Conservation (phyloP, 2,329 filamentous ascomycete species). For the Fusarium miscanthi region DNA sequence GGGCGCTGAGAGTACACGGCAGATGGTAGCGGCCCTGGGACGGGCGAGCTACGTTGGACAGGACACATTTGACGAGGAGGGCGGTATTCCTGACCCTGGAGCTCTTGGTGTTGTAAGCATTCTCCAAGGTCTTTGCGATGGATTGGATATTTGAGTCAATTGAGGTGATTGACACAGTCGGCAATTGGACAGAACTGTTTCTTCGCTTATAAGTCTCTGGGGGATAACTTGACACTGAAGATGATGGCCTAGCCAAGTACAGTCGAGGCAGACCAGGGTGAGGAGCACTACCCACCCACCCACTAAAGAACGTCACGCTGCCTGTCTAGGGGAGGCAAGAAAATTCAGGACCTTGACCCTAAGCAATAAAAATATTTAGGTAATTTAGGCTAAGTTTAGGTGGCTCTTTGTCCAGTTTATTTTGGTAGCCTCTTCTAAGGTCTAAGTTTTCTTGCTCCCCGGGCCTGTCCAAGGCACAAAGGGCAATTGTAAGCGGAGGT, state of each 20-base stretch:
- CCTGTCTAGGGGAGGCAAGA: not conserved
- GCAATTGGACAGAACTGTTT: not conserved
- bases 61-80: slow-evolving; percentile 65
- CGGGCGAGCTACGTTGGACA: slow-evolving; percentile 82
- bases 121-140: slow-evolving; percentile 20
- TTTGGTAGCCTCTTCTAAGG: no score
- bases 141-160: not conserved
- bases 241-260: not conserved
- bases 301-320: not conserved
- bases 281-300: not conserved
- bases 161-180: not conserved
- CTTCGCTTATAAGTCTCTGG: not conserved
- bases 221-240: not conserved
- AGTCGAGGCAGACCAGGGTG: not conserved
- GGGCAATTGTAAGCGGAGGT: slow-evolving; percentile 18
- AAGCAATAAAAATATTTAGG: no score
- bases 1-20: slow-evolving; percentile 73
- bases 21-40: slow-evolving; percentile 78
- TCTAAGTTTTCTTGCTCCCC: no score
- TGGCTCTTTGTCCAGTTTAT: no score
- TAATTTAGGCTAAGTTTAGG: no score
- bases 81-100: slow-evolving; percentile 71
- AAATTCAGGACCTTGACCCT: no score
- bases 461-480: not conserved
- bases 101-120: slow-evolving; percentile 54